Base-by-base conservation (phyloP, 768 basidiomycete species). In the Russula brevipes region DNA sequence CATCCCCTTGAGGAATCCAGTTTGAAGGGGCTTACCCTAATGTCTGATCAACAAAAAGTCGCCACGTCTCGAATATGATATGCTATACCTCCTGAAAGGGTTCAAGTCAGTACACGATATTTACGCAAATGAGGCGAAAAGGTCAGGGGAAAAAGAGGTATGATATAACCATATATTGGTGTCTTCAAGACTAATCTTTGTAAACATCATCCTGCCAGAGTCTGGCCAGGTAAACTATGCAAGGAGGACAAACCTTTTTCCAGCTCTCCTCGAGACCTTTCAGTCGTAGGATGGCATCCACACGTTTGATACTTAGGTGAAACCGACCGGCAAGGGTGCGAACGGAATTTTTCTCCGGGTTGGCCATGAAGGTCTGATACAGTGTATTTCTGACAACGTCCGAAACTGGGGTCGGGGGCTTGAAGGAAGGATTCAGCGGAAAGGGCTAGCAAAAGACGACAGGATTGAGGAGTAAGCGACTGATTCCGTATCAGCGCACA, bases 101-200 rank as follows among this genome's bases (percentile, higher is more conserved):
- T 38, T 45, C 17, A 54, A 33, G 63, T 72, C 65, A 72, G 69
- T 53, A 64, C n/a, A 41, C 24, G 11, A 33, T 17, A 16, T 50
- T 36, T 16, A 11, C 35, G 11, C n/a, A 11, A 41, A 35, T 5
- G 53, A n/a, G 36, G 69, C 61, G 59, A 69, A 68, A 65, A 70
- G 70, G 61, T 60, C 57, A 64, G 60, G 64, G 12, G 49, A 50
- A 57, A 56, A 30, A 54, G 63, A 64, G 62, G 60, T 68, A 59
- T 62, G 69, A 71, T 84, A 77, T 84, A 90, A 91, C 88, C 89
- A 90, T 82, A 76, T 73, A 76, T 73, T 66, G 66, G 66, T 70
- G 87, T 91, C 91, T 91, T 87, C 74, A 92, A 92, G 91, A 95
- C 91, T 94, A 95, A 95, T 94, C 93, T 81, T 75, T 66, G 53